Percentiles rank a stretch among this genome's conserved stretches.
Conservation (phyloP, 202 grass and related monocot genomes). For the Tripidium arundinaceum region DNA sequence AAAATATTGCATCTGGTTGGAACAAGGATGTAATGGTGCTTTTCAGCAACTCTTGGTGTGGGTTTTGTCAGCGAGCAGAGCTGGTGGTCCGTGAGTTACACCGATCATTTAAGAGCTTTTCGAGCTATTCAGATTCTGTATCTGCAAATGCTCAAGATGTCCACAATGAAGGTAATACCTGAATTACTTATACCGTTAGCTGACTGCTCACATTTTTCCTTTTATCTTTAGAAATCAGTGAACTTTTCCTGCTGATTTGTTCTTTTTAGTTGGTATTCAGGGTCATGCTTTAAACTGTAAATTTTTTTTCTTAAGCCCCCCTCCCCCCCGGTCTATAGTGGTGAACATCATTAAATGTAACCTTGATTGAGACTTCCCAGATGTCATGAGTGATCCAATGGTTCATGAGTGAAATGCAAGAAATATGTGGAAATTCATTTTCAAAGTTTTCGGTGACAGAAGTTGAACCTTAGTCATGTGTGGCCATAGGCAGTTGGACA, state of each 20-base stretch:
- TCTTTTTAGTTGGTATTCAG: background rate
- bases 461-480: background rate
- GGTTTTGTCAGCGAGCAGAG: constrained; percentile 87
- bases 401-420: constrained; percentile 2
- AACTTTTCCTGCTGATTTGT: background rate
- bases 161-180: constrained; percentile 59
- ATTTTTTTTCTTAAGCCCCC: too few species aligned
- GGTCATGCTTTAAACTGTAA: background rate
- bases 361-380: constrained; percentile 5
- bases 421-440: background rate
- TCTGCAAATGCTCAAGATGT: constrained; percentile 37
- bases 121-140: constrained; percentile 36
- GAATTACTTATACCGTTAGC: constrained; percentile 11
- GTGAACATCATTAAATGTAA: background rate
- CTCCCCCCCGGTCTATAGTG: background rate
- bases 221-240: background rate
- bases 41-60: constrained; percentile 96
- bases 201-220: background rate
- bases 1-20: constrained; percentile 56
- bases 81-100: constrained; percentile 81
- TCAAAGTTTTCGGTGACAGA: constrained; percentile 4
- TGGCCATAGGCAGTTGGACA: background rate
- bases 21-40: constrained; percentile 86
- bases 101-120: constrained; percentile 63
- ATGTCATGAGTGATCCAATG: background rate